A percentile compares a stretch with the other conserved stretches of the same genome.
phyloP scores from a whole-genome alignment of 352 stramenopile species.

The Globisporangium orthogonon region DNA sequence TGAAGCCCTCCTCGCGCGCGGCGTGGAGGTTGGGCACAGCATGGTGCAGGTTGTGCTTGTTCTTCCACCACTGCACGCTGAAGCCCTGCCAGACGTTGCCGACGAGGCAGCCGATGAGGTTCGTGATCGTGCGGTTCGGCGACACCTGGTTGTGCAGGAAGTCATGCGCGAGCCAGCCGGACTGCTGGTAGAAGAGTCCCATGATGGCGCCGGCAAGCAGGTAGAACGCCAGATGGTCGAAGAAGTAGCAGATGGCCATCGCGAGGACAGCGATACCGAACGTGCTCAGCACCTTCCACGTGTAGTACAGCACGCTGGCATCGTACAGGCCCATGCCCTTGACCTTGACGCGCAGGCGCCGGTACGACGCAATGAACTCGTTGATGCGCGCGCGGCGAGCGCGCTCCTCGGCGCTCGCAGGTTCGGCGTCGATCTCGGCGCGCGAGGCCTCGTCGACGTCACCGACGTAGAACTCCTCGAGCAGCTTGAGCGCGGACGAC shows the following conservation, averaged over 20 bases:
- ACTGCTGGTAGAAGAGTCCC: constrained; percentile 98
- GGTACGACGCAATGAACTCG: constrained; percentile 95
- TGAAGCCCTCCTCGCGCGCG: constrained; percentile 64
- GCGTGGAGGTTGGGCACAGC: constrained; percentile 96
- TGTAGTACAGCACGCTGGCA: constrained; percentile 88
- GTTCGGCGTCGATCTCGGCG: constrained; percentile 14
- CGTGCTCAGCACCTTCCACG: constrained; percentile 93
- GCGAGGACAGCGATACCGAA: constrained; percentile 86
- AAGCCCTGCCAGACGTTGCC: constrained; percentile 98
- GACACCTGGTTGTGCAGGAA: constrained; percentile 98
- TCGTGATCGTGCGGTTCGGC: constrained; percentile 90
- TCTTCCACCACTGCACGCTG: constrained; percentile 96
- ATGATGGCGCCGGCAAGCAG: constrained; percentile 90
- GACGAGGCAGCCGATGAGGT: constrained; percentile 91
- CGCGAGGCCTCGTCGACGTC: constrained; percentile 85
- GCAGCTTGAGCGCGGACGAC: constrained; percentile 87
- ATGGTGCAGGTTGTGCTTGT: constrained; percentile 99
- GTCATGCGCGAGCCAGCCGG: constrained; percentile 96
- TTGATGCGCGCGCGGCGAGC: constrained; percentile 54
- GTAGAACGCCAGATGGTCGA: constrained; percentile 80
- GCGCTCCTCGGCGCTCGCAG: constrained; percentile 40
- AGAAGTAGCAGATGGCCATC: constrained; percentile 85
- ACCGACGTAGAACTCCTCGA: constrained; percentile 97
- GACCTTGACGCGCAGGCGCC: constrained; percentile 92
- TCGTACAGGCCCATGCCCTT: constrained; percentile 95